Evolutionary conservation across 176 grass and related monocot genomes (phyloP), one percentile per base, ranked within the genome.

Genomic region (Oryza meyeriana): DNA sequence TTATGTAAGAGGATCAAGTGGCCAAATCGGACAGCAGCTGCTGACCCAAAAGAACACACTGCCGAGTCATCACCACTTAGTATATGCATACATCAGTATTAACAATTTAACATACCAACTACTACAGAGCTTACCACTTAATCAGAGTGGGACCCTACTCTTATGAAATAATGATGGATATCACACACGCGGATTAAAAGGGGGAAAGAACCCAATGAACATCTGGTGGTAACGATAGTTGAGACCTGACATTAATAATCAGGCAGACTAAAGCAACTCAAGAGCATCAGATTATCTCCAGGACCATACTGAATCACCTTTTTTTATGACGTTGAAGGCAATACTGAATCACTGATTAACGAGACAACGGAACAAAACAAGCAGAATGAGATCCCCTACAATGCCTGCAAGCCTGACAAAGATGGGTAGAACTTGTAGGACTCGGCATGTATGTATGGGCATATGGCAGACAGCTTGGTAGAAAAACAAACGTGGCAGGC

Each of bases 41-140:
- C 88, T 86, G 83, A 85, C 27, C 73, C 17, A 50, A 89, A 90
- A 90, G 88, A 67, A 86, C 45, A 79, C 58, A 12, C 5, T 50
- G 79, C 74, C 83, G 12, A 81, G 74, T 86, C 83, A 90, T 86
- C 38, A 45, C 4, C 72, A 18, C 50, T 82, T 86, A 67, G 5
- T 64, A 28, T 27, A 44, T 5, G 17, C 79, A 14, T 17, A 29
- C 4, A 31, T 14, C 14, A 28, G 13, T 39, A 28, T 20, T 27
- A 28, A 35, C 25, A 27, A 35, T 48, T 48, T 48, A 22, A 6
- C 50, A 22, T 55, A 3, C 58, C 31, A 26, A 16, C 32, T 36
- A 36, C n/a, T 35, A 30, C 50, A 38, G 50, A 20, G 50, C 6
- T 22, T 55, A 55, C 18, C 50, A 59, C 22, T 59, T 59, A 59